A percentile compares a stretch with the other conserved stretches of the same genome.
Evolutionary conservation across 192 early-diverging fungal genomes (phyloP).

Genomic region (Paraglomus occultum): DNA sequence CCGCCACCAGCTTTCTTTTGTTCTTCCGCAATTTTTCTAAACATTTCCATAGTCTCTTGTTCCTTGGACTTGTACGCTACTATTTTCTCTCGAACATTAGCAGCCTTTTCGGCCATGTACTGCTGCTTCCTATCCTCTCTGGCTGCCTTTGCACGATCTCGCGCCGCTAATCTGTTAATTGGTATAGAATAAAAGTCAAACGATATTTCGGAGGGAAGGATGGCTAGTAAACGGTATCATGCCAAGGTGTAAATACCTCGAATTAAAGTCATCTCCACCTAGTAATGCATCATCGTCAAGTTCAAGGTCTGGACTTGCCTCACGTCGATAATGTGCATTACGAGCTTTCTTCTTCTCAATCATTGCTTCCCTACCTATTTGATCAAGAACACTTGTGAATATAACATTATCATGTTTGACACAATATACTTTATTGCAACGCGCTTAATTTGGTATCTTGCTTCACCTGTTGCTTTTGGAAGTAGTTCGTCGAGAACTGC

Average conservation of each 20-base stretch:
- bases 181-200: not conserved
- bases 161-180: conserved; percentile 40
- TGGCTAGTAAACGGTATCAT: too few relatives aligned
- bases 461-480: conserved; percentile 59
- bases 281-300: conserved; percentile 62
- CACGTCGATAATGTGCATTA: conserved; percentile 58
- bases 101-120: conserved; percentile 32
- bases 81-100: conserved; percentile 42
- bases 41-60: conserved; percentile 66
- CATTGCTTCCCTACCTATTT: conserved; percentile 52
- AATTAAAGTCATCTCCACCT: conserved; percentile 52
- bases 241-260: conserved; percentile 23
- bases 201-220: too few relatives aligned
- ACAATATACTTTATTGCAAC: too few relatives aligned
- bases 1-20: conserved; percentile 31
- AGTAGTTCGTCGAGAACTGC: conserved; percentile 61
- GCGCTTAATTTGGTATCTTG: conserved; percentile 1
- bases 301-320: conserved; percentile 62
- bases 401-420: not conserved
- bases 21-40: conserved; percentile 67
- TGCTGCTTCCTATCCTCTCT: conserved; percentile 38
- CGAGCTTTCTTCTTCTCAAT: conserved; percentile 60
- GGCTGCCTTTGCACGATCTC: conserved; percentile 39
- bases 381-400: not conserved
- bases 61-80: conserved; percentile 64